These are phyloP conservation scores for Colletotrichum acutatum DNA, from an alignment of 2,329 filamentous ascomycete species.

Conservation along the genomic window DNA sequence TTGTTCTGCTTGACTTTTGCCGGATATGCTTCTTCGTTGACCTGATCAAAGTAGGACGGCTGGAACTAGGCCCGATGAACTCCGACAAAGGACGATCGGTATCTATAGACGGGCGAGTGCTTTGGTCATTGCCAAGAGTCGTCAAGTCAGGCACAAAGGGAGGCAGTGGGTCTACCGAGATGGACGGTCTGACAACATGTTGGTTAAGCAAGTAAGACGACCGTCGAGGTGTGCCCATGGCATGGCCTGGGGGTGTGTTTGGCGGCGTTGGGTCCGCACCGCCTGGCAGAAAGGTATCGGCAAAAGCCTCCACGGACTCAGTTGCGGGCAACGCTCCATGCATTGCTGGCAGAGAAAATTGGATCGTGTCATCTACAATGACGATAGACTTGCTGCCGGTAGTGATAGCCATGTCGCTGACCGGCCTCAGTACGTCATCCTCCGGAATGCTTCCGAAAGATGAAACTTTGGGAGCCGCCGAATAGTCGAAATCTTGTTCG, in stretches of 20 bases:
- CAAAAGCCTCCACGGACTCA: constrained; percentile 63
- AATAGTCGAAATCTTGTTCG: constrained; percentile 51
- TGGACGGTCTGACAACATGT: constrained; percentile 50
- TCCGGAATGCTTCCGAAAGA: constrained; percentile 49
- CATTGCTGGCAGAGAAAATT: constrained; percentile 62
- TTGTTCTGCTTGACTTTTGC: constrained; percentile 60
- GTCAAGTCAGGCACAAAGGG: constrained; percentile 60
- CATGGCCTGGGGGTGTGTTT: constrained; percentile 65
- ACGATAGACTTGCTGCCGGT: constrained; percentile 90
- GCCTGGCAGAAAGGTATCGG: constrained; percentile 60
- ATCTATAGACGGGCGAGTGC: constrained; percentile 45
- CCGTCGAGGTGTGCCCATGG: constrained; percentile 58
- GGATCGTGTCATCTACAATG: constrained; percentile 78
- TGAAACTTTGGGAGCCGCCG: constrained; percentile 56
- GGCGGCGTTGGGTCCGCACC: constrained; percentile 69
- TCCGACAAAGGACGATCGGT: constrained; percentile 46
- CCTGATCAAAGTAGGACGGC: constrained; percentile 3
- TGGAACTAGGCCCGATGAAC: constrained; percentile 40
- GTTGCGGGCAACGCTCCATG: constrained; percentile 58
- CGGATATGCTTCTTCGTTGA: constrained; percentile 49
- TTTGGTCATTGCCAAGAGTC: constrained; percentile 46
- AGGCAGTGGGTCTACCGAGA: constrained; percentile 54
- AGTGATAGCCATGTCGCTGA: constrained; percentile 72
- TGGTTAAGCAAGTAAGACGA: constrained; percentile 67
- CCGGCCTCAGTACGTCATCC: constrained; percentile 51